These are phyloP conservation scores for Ambrosia artemisiifolia DNA, from an alignment of 129 eudicot species.

Conservation along the genomic window DNA sequence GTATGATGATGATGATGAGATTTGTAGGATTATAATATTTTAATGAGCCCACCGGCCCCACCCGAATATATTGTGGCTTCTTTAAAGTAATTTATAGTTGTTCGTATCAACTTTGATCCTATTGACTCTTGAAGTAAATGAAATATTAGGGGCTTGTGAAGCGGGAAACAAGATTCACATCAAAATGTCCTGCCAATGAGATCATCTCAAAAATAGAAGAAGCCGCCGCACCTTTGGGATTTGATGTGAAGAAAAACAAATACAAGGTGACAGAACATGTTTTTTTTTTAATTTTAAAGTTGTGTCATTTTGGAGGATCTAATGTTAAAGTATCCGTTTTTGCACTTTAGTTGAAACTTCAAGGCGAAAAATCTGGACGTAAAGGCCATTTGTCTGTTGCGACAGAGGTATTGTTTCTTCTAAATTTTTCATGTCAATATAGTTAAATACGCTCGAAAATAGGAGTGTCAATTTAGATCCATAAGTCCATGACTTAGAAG, in stretches of 20 bases:
- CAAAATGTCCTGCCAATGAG: slow-evolving; percentile 74
- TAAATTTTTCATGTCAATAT: background rate
- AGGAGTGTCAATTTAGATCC: background rate
- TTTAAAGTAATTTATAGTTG: background rate
- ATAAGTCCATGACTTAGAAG: background rate
- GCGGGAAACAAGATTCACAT: slow-evolving; percentile 95
- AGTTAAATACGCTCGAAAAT: background rate
- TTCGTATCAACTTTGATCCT: background rate
- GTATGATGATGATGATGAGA: no score
- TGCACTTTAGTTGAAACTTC: slow-evolving; percentile 71
- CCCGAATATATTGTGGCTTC: background rate
- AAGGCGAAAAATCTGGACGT: slow-evolving; percentile 91
- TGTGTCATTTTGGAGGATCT: background rate
- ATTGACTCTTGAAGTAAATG: background rate
- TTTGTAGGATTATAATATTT: background rate
- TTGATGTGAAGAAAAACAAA: slow-evolving; percentile 90
- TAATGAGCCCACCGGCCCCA: background rate
- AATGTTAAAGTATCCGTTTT: background rate
- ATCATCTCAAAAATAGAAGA: slow-evolving; percentile 91
- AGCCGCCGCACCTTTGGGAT: slow-evolving; percentile 87
- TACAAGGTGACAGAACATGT: slow-evolving; percentile 53
- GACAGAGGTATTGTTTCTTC: slow-evolving; percentile 67
- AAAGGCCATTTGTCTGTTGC: slow-evolving; percentile 94
- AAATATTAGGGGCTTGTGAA: slow-evolving; percentile 78
- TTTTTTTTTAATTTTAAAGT: background rate